Evolutionary conservation across 169 alveolate genomes (phyloP), one percentile per base, ranked within the genome.

Genomic region (Sarcocystis neurona): DNA sequence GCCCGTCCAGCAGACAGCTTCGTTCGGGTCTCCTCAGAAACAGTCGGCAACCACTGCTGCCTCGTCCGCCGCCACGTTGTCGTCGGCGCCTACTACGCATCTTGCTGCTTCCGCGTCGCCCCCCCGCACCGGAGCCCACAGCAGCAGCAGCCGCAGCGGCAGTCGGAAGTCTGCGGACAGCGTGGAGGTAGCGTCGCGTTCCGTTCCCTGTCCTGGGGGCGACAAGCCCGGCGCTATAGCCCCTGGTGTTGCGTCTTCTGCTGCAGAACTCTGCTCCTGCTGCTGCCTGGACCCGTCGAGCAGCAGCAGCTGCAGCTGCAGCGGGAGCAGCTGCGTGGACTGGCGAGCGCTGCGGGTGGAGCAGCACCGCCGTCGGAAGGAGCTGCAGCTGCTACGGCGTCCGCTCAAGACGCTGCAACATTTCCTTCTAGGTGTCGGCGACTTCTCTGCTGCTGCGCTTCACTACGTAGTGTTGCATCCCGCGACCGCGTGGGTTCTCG

Each of bases 301-400:
- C 47, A 78, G 86, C 86, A 78, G 86, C 72, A 39, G 86, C 1
- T 48, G 66, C 86, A 15, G 86, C 86, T 48, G 86, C 63, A 63
- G 89, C 5, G 39, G 87, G 39, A 46, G 80, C 80, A 12, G 39
- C 30, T 80, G 88, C 41, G 70, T 80, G 53, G 88, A 80, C 60
- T 80, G 88, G 88, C 30, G 37, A 20, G 75, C 78, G 53, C 77
- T 80, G 37, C 75, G 88, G 5, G 0, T 27, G 79, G 80, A 84
- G 89, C 89, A 66, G 84, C 80, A 68, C 68, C n/a, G 23, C 58
- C 72, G 60, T 56, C 66, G 89, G 32, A 43, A 58, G 30, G 30
- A n/a, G 72, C 8, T 84, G 66, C 37, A 66, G 0, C 80, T 84
- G 50, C 68, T 84, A 43, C 79, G 48, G 44, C 15, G 30, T 18